A percentile compares a stretch with the other conserved stretches of the same genome.
Conservation (phyloP, 2,329 filamentous ascomycete species). For the Colletotrichum filicis region DNA sequence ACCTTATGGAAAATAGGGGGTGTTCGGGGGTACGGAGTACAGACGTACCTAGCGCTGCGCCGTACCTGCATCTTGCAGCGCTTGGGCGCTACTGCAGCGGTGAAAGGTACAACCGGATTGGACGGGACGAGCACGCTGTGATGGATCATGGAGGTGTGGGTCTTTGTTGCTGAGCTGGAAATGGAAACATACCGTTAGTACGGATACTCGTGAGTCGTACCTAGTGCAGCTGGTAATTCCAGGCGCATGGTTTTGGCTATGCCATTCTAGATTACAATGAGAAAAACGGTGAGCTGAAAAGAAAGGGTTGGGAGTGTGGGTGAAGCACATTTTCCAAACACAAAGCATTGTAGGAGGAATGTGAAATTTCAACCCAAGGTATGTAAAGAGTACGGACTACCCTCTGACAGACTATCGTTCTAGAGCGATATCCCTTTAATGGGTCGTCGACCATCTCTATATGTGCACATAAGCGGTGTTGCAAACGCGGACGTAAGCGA, state of each 20-base stretch:
- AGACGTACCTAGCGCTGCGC: neutral
- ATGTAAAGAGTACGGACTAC: neutral
- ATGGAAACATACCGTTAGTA: neutral
- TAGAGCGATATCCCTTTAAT: neutral
- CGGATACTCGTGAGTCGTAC: no score
- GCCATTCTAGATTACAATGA: neutral
- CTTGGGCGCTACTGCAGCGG: neutral
- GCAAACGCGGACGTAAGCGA: slow-evolving; percentile 16
- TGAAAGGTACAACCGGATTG: neutral
- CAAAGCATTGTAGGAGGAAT: neutral
- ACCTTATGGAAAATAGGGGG: neutral
- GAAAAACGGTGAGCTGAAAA: neutral
- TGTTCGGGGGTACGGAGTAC: neutral
- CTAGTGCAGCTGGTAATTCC: neutral
- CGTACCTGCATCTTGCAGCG: slow-evolving; percentile 29
- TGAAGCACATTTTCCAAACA: neutral
- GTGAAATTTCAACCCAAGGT: neutral
- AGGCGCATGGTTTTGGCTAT: neutral
- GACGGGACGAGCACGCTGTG: neutral
- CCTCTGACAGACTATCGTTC: neutral
- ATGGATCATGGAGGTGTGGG: neutral
- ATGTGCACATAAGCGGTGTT: neutral
- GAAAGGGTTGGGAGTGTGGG: neutral
- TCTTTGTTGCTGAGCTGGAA: neutral
- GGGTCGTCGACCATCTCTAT: neutral